Base-by-base conservation (phyloP, 1,284 basidiomycete species). In the Trametes pubescens region DNA sequence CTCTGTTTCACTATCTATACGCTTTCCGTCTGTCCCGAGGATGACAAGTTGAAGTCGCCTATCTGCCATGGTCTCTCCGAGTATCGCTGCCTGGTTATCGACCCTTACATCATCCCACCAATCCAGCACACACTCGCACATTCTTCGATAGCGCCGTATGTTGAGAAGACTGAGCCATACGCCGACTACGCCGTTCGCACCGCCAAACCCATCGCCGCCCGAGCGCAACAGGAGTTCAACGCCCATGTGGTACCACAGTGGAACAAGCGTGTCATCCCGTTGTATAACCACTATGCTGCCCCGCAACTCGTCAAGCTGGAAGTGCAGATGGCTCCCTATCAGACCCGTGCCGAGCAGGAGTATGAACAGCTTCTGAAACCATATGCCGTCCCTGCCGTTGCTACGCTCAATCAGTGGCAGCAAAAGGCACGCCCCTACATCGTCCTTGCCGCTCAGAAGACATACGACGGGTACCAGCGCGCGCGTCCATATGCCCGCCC, bases 101-200 rank as follows among this genome's bases (percentile, higher is more conserved):
- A 91, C 59, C 88, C 90, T 6, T 89, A 88, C 71, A 74, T 91
- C 65, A 71, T 88, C 38, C 87, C 88, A 10, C 80, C 84, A n/a
- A 73, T 90, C 64, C 80, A 81, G 64, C 76, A 78, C 16, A 77
- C 80, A 7, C 73, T 88, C 52, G 73, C 80, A 0, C 87, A 89
- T 70, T 85, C 86, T 26, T 76, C 80, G 11, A 71, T 88, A 58
- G 76, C 82, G 21, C 86, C 86, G 29, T 82, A 84, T 59, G 78
- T 86, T 47, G 76, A 83, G 61, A 76, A 74, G 46, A 73, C 73
- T 44, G 73, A 76, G 65, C 77, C 78, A 24, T 76, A 75, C 56
- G 73, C 79, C 52, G 75, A 78, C 51, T 78, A 73, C 18, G 77
- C 75, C 22, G 71, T 81, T 29, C 69, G 74, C 55, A 75, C 77